Percentiles rank a stretch among this genome's conserved stretches.
phyloP scores from a whole-genome alignment of 768 basidiomycete genomes.

The Lactarius vividus region DNA sequence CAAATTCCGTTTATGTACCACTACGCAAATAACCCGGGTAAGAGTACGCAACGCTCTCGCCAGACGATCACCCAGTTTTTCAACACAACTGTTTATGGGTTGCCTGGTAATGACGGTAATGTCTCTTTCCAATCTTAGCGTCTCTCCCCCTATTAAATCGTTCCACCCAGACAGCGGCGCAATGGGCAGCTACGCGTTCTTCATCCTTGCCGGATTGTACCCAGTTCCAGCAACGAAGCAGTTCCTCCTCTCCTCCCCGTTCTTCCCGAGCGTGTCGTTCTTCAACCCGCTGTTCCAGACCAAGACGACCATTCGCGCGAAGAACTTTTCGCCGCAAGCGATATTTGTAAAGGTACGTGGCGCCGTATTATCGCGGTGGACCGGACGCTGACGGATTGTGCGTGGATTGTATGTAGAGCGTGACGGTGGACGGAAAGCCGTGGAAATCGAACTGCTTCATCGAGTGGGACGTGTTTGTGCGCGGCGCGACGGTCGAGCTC shows the following conservation, averaged over 20 bases:
- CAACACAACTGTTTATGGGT: constrained; percentile 53
- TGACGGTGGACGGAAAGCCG: constrained; percentile 52
- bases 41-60: constrained; percentile 55
- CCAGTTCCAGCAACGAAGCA: constrained; percentile 61
- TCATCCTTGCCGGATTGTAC: constrained; percentile 59
- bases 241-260: constrained; percentile 58
- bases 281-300: constrained; percentile 56
- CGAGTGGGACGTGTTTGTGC: constrained; percentile 62
- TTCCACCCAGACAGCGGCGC: constrained; percentile 42
- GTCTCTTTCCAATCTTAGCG: constrained; percentile 16
- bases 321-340: constrained; percentile 46
- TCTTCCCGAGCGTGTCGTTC: constrained; percentile 59
- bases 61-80: constrained; percentile 55
- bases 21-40: constrained; percentile 58
- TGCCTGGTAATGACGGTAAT: constrained; percentile 65
- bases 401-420: constrained; percentile 44
- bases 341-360: constrained; percentile 54
- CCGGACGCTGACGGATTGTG: background rate
- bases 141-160: background rate
- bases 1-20: constrained; percentile 72
- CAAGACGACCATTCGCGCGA: constrained; percentile 53
- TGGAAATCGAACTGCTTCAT: constrained; percentile 65
- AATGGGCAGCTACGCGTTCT: constrained; percentile 60
- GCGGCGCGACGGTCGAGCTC: constrained; percentile 52
- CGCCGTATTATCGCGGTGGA: background rate